A percentile compares a stretch with the other conserved stretches of the same genome.
phyloP scores from a whole-genome alignment of 2,329 filamentous ascomycete species.

The Aphanocladium album region DNA sequence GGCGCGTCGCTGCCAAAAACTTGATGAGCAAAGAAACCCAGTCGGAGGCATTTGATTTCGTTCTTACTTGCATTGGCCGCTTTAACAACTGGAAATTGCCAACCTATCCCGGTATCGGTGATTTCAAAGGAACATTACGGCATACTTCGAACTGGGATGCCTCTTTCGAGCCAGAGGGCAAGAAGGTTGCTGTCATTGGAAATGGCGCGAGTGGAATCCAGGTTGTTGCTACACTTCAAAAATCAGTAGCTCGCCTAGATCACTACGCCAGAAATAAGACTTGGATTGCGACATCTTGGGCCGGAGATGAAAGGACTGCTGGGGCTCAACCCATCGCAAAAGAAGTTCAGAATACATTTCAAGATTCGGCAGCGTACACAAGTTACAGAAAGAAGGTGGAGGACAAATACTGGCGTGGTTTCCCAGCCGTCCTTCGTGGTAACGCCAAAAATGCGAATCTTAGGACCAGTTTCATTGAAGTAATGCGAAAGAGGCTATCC shows the following conservation, averaged over 20 bases:
- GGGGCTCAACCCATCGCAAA: slow-evolving; percentile 50
- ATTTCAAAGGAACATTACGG: slow-evolving; percentile 51
- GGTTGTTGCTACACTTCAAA: slow-evolving; percentile 48
- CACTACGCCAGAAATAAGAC: slow-evolving; percentile 62
- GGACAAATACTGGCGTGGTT: slow-evolving; percentile 57
- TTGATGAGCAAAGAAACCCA: slow-evolving; percentile 25
- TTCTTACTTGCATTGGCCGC: slow-evolving; percentile 59
- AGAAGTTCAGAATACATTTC: slow-evolving; percentile 54
- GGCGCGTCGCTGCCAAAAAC: slow-evolving; percentile 31
- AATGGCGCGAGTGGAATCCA: slow-evolving; percentile 52
- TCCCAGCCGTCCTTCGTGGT: slow-evolving; percentile 49
- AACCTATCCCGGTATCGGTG: slow-evolving; percentile 51
- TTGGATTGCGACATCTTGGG: slow-evolving; percentile 63
- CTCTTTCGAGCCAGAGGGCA: slow-evolving; percentile 41
- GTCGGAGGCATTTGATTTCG: slow-evolving; percentile 50
- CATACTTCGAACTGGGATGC: slow-evolving; percentile 59
- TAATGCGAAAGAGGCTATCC: slow-evolving; percentile 48
- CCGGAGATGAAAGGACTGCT: slow-evolving; percentile 48
- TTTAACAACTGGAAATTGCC: slow-evolving; percentile 64
- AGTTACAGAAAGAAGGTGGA: slow-evolving; percentile 53
- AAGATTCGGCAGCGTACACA: slow-evolving; percentile 57
- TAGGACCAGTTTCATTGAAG: slow-evolving; percentile 40
- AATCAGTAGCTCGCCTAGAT: slow-evolving; percentile 46
- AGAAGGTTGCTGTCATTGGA: slow-evolving; percentile 47
- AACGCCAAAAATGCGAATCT: slow-evolving; percentile 44